Evolutionary conservation across 1,139 yeast genomes (phyloP).

Genomic region (Hansenula lynferdii): DNA sequence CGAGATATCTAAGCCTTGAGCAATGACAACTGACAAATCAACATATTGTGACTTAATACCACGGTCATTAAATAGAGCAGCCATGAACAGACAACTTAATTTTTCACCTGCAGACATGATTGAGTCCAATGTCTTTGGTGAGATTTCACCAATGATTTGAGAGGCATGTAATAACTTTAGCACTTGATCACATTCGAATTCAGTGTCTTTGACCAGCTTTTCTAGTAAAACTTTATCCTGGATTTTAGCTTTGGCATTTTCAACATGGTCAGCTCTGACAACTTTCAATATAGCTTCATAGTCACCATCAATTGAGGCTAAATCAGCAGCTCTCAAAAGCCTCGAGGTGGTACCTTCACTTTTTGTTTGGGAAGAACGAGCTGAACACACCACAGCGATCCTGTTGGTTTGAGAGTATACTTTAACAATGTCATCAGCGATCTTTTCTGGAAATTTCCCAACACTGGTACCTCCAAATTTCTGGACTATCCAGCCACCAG

Average conservation of each 20-base stretch:
- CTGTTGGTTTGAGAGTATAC: constrained; percentile 53
- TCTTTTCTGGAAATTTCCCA: constrained; percentile 85
- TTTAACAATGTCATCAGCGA: constrained; percentile 78
- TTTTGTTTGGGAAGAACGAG: constrained; percentile 86
- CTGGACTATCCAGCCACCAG: constrained; percentile 71
- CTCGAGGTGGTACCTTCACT: constrained; percentile 94
- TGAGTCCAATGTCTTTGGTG: constrained; percentile 81
- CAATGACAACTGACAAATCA: constrained; percentile 71
- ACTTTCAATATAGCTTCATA: constrained; percentile 49
- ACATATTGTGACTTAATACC: constrained; percentile 75
- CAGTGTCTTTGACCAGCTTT: constrained; percentile 51
- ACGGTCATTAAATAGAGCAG: constrained; percentile 75
- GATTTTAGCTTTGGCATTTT: constrained; percentile 61
- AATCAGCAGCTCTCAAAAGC: constrained; percentile 73
- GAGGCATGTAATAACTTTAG: constrained; percentile 77
- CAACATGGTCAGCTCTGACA: constrained; percentile 72
- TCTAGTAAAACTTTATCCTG: constrained; percentile 37
- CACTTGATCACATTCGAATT: constrained; percentile 61
- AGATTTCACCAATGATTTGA: constrained; percentile 86
- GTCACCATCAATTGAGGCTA: constrained; percentile 51
- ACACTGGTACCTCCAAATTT: constrained; percentile 99
- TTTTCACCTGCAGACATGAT: constrained; percentile 95
- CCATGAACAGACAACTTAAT: constrained; percentile 82
- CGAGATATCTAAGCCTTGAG: constrained; percentile 49
- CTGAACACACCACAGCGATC: constrained; percentile 97